Conservation (phyloP, 371 early-diverging fungal genomes). For the Actinomucor elegans region DNA sequence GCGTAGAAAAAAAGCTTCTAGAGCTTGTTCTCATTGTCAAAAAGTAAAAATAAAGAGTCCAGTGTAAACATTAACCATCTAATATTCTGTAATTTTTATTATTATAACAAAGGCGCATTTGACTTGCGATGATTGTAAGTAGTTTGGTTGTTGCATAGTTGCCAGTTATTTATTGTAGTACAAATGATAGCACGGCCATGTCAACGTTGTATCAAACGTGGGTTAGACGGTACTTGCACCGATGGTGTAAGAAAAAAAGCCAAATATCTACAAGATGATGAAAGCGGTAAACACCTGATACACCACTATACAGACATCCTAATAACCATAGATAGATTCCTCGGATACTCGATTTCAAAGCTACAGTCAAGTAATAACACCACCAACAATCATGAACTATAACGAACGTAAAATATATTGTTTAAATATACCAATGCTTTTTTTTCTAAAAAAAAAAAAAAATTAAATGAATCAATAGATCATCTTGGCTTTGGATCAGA, state of each 20-base stretch:
- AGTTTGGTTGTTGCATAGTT: background rate
- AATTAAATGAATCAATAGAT: background rate
- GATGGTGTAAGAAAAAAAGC: constrained; percentile 82
- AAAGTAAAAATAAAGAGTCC: constrained; percentile 13
- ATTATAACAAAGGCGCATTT: constrained; percentile 55
- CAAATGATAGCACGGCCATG: constrained; percentile 66
- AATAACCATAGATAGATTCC: background rate
- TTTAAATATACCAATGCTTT: background rate
- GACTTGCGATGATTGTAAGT: constrained; percentile 61
- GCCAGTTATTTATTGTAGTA: background rate
- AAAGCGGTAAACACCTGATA: constrained; percentile 15
- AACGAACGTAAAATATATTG: constrained; percentile 19
- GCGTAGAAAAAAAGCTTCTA: constrained; percentile 18
- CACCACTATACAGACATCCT: background rate
- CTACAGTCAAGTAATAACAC: constrained; percentile 14
- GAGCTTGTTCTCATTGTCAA: constrained; percentile 48
- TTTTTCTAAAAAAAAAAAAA: background rate
- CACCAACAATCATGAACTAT: constrained; percentile 15
- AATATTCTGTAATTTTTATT: no score
- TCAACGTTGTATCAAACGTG: constrained; percentile 73
- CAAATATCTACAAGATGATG: constrained; percentile 71
- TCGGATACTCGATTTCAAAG: constrained; percentile 12
- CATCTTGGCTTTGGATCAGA: constrained; percentile 71
- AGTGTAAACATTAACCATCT: background rate
- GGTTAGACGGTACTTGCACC: constrained; percentile 62